Evolutionary conservation across 2,329 filamentous ascomycete species (phyloP).

Genomic region (Pyrenochaeta sp.): DNA sequence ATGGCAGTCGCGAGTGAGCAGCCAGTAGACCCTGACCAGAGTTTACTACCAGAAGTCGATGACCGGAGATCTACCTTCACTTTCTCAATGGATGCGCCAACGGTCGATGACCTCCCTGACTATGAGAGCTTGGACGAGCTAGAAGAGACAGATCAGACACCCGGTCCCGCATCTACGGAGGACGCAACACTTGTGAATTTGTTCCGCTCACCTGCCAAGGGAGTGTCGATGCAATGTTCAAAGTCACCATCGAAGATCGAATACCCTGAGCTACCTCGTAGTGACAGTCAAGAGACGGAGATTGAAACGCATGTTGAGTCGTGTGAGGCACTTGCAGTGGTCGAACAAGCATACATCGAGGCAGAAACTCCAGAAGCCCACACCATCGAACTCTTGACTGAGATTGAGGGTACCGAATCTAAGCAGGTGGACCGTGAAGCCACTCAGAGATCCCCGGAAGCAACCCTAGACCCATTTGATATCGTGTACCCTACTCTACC

Average conservation of each 20-base stretch:
- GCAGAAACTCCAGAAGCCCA: too few species aligned
- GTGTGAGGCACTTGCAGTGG: neutral
- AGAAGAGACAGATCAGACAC: conserved; percentile 3
- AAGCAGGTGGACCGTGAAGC: neutral
- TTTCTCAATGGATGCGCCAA: conserved; percentile 22
- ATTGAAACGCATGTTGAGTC: neutral
- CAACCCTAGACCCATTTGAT: neutral
- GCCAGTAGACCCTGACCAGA: neutral
- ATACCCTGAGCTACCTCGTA: conserved; percentile 27
- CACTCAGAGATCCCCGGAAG: neutral
- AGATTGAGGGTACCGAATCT: too few species aligned
- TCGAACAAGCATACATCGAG: neutral
- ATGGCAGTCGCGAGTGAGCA: conserved; percentile 4
- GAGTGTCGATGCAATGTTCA: neutral
- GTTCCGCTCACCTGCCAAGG: conserved; percentile 35
- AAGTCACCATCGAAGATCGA: conserved; percentile 20
- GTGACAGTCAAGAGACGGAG: conserved; percentile 1
- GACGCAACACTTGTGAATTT: conserved; percentile 30
- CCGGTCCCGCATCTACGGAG: conserved; percentile 12
- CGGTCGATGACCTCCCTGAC: conserved; percentile 11
- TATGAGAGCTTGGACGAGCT: conserved; percentile 14
- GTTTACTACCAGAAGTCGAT: conserved; percentile 2
- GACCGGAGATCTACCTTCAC: conserved; percentile 27
- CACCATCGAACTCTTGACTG: neutral
- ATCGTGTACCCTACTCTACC: conserved; percentile 24